phyloP scores from a whole-genome alignment of 192 early-diverging fungal genomes.

The Backusella australiensis region DNA sequence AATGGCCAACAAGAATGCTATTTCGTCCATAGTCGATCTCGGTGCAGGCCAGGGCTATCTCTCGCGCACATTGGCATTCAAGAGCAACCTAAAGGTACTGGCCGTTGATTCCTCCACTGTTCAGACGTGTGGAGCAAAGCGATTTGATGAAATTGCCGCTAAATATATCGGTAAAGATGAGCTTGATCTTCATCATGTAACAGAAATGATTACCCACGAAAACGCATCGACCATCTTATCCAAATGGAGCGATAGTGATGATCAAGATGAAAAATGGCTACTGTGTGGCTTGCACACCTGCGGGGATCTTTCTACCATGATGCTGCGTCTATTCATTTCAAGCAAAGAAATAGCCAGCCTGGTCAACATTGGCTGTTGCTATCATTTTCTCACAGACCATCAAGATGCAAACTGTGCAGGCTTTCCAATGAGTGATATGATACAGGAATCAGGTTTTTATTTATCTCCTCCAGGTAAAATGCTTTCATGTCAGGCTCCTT shows the following conservation, averaged over 20 bases:
- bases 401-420: constrained; percentile 13
- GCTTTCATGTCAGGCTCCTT: constrained; percentile 77
- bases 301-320: constrained; percentile 74
- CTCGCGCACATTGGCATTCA: constrained; percentile 61
- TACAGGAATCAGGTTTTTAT: constrained; percentile 28
- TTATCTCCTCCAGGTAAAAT: constrained; percentile 63
- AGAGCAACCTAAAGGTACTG: constrained; percentile 61
- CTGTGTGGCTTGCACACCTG: constrained; percentile 84
- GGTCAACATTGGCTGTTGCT: constrained; percentile 81
- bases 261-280: constrained; percentile 50
- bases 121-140: constrained; percentile 73
- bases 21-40: constrained; percentile 62
- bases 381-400: constrained; percentile 72
- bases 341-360: constrained; percentile 48
- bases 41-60: constrained; percentile 82
- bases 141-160: constrained; percentile 50
- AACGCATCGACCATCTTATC: constrained; percentile 39
- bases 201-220: constrained; percentile 42
- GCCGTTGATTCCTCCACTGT: constrained; percentile 67
- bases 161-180: constrained; percentile 23
- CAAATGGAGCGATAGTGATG: constrained; percentile 17
- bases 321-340: constrained; percentile 63
- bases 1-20: constrained; percentile 41
- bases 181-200: constrained; percentile 44
- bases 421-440: constrained; percentile 43